Conservation (phyloP, 2,329 filamentous ascomycete species). For the Ophiostoma ulmi region DNA sequence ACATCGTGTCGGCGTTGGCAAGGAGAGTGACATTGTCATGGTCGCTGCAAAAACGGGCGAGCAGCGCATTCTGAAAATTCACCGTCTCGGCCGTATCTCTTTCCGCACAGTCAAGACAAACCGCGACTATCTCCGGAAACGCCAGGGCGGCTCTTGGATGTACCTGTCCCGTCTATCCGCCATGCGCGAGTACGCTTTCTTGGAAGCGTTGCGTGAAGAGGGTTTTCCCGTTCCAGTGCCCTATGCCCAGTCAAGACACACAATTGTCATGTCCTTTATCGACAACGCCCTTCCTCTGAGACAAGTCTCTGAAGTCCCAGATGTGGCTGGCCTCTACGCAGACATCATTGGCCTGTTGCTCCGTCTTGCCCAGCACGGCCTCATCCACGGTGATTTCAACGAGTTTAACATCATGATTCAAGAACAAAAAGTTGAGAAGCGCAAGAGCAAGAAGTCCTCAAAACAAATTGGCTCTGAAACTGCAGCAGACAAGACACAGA, state of each 20-base stretch:
- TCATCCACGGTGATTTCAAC: slow-evolving; percentile 98
- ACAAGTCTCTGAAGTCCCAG: slow-evolving; percentile 76
- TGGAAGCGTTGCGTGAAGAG: slow-evolving; percentile 76
- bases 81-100: slow-evolving; percentile 89
- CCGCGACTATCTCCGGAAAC: slow-evolving; percentile 84
- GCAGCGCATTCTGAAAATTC: slow-evolving; percentile 88
- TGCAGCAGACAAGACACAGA: slow-evolving; percentile 56
- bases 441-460: neutral
- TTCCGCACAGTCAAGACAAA: slow-evolving; percentile 96
- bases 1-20: slow-evolving; percentile 90
- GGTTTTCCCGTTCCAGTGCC: slow-evolving; percentile 88
- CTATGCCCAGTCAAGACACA: slow-evolving; percentile 84
- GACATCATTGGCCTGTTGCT: slow-evolving; percentile 85
- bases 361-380: slow-evolving; percentile 72
- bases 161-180: slow-evolving; percentile 91
- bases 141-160: slow-evolving; percentile 81
- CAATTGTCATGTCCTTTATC: slow-evolving; percentile 90
- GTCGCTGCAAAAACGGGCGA: slow-evolving; percentile 73
- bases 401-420: slow-evolving; percentile 98
- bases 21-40: slow-evolving; percentile 95
- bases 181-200: slow-evolving; percentile 90
- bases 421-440: slow-evolving; percentile 42
- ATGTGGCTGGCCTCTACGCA: slow-evolving; percentile 82
- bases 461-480: neutral
- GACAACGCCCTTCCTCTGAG: slow-evolving; percentile 90